Percentiles rank a stretch among this genome's conserved stretches.
Conservation (phyloP, 257 asterid genomes). For the Solanum corneliomulleri region DNA sequence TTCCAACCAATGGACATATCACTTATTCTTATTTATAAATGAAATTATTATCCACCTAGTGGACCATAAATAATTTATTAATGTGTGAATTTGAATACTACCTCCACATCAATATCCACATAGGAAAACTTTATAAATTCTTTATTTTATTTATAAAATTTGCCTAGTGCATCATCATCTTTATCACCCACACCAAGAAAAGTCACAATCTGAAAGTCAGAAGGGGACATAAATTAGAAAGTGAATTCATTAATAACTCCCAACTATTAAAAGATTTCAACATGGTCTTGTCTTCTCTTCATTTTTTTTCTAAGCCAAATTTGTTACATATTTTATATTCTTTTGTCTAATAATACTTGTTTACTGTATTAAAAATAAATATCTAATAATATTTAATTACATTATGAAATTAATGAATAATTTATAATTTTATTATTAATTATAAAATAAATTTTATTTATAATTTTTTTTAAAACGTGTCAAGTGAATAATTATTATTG, state of each 20-base stretch:
- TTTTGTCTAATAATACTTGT: too few species aligned
- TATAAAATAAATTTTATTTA: too few species aligned
- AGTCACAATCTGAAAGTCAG: not conserved
- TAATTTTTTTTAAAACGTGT: rapidly evolving
- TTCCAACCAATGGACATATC: not conserved
- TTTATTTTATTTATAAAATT: not conserved
- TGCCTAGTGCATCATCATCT: not conserved
- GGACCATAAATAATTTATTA: not conserved
- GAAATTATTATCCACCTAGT: not conserved
- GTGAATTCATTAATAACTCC: not conserved
- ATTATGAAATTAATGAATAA: too few species aligned
- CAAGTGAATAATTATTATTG: too few species aligned
- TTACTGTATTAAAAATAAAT: too few species aligned
- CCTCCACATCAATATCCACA: not conserved
- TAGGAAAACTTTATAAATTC: not conserved
- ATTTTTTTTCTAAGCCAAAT: not conserved
- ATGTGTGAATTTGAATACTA: not conserved
- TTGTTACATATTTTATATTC: not conserved
- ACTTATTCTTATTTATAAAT: not conserved
- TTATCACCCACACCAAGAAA: not conserved
- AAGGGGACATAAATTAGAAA: not conserved
- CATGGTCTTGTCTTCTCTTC: not conserved
- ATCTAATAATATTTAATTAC: too few species aligned
- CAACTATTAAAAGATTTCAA: not conserved
- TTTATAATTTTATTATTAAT: too few species aligned